Percentiles rank a stretch among this genome's conserved stretches.
Evolutionary conservation across 768 basidiomycete genomes (phyloP).

Genomic region (Suillus luteus): DNA sequence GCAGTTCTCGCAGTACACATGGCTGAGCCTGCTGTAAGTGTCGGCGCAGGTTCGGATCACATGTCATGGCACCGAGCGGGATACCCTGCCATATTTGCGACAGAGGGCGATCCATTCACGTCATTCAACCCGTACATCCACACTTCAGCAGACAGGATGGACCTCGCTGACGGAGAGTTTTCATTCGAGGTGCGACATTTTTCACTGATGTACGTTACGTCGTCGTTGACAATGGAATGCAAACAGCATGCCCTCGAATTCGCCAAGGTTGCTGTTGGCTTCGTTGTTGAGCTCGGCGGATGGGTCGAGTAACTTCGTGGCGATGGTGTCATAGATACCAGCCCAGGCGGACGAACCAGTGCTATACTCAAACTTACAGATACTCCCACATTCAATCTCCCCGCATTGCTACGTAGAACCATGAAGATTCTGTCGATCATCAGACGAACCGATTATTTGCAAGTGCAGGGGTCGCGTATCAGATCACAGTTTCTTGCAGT

Average conservation of each 20-base stretch:
- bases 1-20: background rate
- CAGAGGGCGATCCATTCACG: slow-evolving; percentile 43
- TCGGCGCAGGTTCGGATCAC: slow-evolving; percentile 46
- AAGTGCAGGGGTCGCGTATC: background rate
- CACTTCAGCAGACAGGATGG: slow-evolving; percentile 30
- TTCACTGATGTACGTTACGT: background rate
- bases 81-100: slow-evolving; percentile 43
- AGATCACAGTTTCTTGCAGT: too few species aligned
- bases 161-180: slow-evolving; percentile 40
- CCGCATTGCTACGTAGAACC: background rate
- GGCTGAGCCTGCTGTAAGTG: slow-evolving; percentile 27
- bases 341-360: background rate
- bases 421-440: background rate
- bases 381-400: background rate
- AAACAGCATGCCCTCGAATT: slow-evolving; percentile 57
- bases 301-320: slow-evolving; percentile 18
- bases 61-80: slow-evolving; percentile 48
- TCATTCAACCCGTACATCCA: slow-evolving; percentile 47
- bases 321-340: background rate
- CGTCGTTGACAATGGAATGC: slow-evolving; percentile 35
- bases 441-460: background rate
- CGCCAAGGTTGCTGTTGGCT: slow-evolving; percentile 59
- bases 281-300: slow-evolving; percentile 50
- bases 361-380: background rate
- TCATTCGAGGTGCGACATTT: slow-evolving; percentile 35